Evolutionary conservation across 2,329 filamentous ascomycete species (phyloP).

Genomic region (Cadophora malorum): DNA sequence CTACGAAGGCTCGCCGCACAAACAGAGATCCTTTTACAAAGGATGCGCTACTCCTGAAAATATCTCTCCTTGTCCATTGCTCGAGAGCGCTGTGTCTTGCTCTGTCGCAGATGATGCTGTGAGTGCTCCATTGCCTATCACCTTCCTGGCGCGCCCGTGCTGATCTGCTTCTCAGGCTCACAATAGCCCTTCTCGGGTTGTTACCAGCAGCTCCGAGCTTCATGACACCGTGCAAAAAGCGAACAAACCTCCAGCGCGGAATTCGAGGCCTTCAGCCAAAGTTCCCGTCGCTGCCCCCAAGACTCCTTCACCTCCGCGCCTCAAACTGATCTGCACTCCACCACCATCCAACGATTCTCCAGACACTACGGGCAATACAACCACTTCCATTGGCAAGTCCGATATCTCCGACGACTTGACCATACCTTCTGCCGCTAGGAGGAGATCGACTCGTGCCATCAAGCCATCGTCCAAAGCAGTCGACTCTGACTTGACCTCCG

Average conservation of each 20-base stretch:
- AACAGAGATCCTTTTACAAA: neutral
- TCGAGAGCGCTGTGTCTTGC: neutral
- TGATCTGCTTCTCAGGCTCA: neutral
- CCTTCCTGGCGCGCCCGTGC: neutral
- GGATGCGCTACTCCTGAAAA: neutral
- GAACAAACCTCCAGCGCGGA: neutral
- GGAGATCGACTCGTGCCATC: neutral
- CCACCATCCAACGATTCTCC: neutral
- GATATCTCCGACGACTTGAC: neutral
- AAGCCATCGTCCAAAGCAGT: neutral
- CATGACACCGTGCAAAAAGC: neutral
- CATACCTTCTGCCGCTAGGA: neutral
- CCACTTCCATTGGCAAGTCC: neutral
- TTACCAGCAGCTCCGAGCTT: neutral
- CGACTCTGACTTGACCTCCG: neutral
- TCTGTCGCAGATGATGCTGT: neutral
- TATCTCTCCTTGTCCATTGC: neutral
- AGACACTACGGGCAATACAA: neutral
- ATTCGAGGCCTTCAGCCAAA: neutral
- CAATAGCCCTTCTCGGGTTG: neutral
- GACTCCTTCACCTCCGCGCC: neutral
- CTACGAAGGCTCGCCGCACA: neutral
- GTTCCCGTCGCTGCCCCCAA: neutral
- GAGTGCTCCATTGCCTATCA: neutral
- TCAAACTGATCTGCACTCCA: neutral